Conservation (phyloP, 768 basidiomycete genomes). For the Tephrocybe sp. region DNA sequence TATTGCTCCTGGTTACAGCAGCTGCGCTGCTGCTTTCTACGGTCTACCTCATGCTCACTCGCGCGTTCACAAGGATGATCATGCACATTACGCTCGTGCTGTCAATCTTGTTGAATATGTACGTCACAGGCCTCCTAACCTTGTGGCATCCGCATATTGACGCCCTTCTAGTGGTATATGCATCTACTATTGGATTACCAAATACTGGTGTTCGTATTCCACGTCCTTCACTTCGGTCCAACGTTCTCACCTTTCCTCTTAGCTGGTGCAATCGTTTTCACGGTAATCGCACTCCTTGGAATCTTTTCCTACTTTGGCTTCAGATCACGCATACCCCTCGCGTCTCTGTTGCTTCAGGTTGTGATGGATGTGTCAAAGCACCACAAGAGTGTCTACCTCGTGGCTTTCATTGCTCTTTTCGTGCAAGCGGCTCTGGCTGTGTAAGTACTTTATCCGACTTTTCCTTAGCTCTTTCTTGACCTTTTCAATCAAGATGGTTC, state of each 20-base stretch:
- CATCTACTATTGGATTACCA: conserved; percentile 72
- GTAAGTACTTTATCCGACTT: conserved; percentile 39
- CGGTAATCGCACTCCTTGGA: conserved; percentile 75
- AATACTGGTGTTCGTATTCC: conserved; percentile 59
- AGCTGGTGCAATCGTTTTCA: conserved; percentile 86
- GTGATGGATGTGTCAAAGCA: conserved; percentile 80
- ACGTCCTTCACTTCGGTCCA: conserved; percentile 2
- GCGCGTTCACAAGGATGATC: conserved; percentile 70
- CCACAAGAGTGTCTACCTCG: conserved; percentile 67
- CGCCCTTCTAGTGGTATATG: conserved; percentile 57
- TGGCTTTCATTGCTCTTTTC: conserved; percentile 69
- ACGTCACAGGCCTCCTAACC: conserved; percentile 20
- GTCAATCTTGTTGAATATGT: conserved; percentile 66
- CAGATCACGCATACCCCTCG: conserved; percentile 73
- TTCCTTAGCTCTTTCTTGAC: conserved; percentile 1
- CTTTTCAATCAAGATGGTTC: conserved; percentile 55
- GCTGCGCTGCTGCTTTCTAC: conserved; percentile 66
- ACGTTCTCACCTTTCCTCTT: conserved; percentile 4
- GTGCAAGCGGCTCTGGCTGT: conserved; percentile 71
- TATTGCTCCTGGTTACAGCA: conserved; percentile 73
- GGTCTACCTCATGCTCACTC: conserved; percentile 67
- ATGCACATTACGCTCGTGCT: conserved; percentile 77
- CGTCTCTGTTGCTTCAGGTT: conserved; percentile 75
- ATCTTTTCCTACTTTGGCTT: conserved; percentile 75
- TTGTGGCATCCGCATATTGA: not conserved